Base-by-base conservation (phyloP, 306 rosid genomes). In the Sophora flavescens region DNA sequence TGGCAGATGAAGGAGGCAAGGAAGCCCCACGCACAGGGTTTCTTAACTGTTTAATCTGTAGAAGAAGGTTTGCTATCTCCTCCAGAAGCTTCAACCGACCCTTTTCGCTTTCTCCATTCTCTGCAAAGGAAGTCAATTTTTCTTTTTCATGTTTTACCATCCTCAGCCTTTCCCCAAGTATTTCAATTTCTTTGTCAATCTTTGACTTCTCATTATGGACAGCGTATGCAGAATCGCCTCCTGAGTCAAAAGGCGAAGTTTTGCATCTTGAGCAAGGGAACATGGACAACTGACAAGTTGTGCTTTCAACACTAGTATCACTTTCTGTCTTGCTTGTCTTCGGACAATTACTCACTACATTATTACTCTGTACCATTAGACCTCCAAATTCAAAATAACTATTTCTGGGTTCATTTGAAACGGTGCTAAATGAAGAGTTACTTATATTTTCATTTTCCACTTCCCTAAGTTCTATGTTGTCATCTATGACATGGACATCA, bases 401-500 rank as follows among this genome's bases (percentile, higher is more conserved):
- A 68, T 77, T 54, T 50, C 48, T 58, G 57, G 77, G 58, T 64
- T 63, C 87, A 50, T 78, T 51, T 32, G 72, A 54, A 74, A 85
- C 54, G 73, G 68, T 64, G 63, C 72, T 72, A 63, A 50, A 15
- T 14, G 79, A 81, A 41, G 70, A 71, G 61, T 77, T 73, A 39
- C 67, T 82, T 41, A 63, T 74, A 58, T 69, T 82, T 59, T 74
- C 79, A 65, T 17, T 81, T 52, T 78, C 81, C 50, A 80, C 79
- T 75, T 82, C 78, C 72, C 58, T 64, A 35, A 42, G 56, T 78
- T 85, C 80, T 47, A 80, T 51, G 77, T 82, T 86, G 67, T 88
- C 90, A 44, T 88, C 93, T 44, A 89, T 72, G 50, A 89, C 94
- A 89, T 89, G 91, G 30, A 86, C 83, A 81, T 86, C 97, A 56